Conservation (phyloP, 441 rosid genomes). For the Capsella rubella region DNA sequence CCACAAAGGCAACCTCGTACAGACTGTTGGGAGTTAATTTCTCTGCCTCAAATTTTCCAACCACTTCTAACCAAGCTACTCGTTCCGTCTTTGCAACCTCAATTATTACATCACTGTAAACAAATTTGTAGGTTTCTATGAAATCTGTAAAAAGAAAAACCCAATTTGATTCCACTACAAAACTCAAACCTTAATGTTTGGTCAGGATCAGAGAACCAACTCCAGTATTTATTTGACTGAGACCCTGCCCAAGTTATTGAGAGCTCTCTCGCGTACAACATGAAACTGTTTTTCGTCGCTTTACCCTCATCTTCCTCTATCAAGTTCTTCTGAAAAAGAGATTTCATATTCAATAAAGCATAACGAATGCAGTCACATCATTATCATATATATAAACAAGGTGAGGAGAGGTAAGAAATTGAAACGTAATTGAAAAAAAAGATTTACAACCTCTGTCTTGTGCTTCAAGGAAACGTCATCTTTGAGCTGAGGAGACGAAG, state of each 20-base stretch:
- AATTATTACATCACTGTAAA: not conserved
- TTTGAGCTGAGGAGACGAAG: slow-evolving; percentile 46
- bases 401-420: not conserved
- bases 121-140: not conserved
- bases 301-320: slow-evolving; percentile 47
- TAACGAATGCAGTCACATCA: not conserved
- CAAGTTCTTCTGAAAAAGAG: slow-evolving; percentile 63
- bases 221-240: slow-evolving; percentile 52
- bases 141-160: not conserved
- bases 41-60: slow-evolving; percentile 46
- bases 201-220: slow-evolving; percentile 47
- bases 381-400: not conserved
- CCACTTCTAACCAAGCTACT: slow-evolving; percentile 65
- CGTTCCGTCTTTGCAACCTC: slow-evolving; percentile 52
- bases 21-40: slow-evolving; percentile 52
- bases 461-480: slow-evolving; percentile 56
- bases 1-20: slow-evolving; percentile 55
- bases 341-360: not conserved
- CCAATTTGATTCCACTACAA: not conserved
- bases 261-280: slow-evolving; percentile 61
- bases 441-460: slow-evolving; percentile 43
- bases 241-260: slow-evolving; percentile 58
- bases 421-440: not conserved
- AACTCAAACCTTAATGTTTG: slow-evolving; percentile 50
- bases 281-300: slow-evolving; percentile 58